Conservation (phyloP, 306 rosid genomes). For the Crataegus laevigata region DNA sequence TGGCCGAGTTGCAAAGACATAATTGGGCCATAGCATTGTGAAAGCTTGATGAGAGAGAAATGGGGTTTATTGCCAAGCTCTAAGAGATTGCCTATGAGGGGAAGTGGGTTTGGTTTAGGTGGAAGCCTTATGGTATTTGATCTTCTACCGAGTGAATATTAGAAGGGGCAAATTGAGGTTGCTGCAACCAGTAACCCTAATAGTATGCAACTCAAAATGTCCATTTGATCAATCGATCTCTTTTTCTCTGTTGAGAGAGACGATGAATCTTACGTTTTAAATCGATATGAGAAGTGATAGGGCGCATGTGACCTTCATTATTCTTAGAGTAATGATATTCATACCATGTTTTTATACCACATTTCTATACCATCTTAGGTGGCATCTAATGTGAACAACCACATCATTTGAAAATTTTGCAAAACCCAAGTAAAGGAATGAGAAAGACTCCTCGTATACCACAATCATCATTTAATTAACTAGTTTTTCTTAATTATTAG, state of each 20-base stretch:
- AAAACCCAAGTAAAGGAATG: too few species aligned
- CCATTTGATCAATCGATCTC: not conserved
- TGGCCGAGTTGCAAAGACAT: slow-evolving; percentile 32
- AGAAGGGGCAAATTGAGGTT: slow-evolving; percentile 12
- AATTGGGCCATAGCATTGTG: slow-evolving; percentile 29
- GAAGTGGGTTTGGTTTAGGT: slow-evolving; percentile 42
- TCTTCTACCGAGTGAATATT: not conserved
- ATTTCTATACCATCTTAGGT: too few species aligned
- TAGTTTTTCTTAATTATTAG: too few species aligned
- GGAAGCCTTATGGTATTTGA: slow-evolving; percentile 5
- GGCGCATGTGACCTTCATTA: too few species aligned
- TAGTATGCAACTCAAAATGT: not conserved
- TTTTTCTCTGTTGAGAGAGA: not conserved
- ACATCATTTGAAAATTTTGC: too few species aligned
- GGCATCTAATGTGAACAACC: too few species aligned
- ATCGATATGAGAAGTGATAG: too few species aligned
- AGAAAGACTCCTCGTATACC: too few species aligned
- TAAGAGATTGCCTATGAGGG: slow-evolving; percentile 45
- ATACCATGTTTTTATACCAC: too few species aligned
- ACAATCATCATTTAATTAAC: too few species aligned
- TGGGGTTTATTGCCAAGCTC: slow-evolving; percentile 39
- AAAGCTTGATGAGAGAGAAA: slow-evolving; percentile 21
- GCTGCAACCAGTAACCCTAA: not conserved
- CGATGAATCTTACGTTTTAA: too few species aligned
- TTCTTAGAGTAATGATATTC: too few species aligned